Conservation (phyloP, 2,329 filamentous ascomycete species). For the Alternaria sp. region DNA sequence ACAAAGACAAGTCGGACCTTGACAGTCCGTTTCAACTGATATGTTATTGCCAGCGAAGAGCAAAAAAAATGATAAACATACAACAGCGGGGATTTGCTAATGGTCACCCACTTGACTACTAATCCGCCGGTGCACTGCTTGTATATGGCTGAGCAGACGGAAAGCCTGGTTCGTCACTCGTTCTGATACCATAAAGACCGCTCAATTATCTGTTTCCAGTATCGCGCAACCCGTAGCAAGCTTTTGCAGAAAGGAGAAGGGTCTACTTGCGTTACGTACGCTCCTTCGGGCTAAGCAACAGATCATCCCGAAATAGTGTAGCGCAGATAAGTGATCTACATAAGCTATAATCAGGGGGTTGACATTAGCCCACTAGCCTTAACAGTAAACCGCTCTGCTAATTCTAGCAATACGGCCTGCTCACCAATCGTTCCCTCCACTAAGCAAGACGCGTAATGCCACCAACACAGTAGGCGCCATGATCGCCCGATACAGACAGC, state of each 20-base stretch:
- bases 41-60: too few relatives aligned
- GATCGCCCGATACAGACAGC: constrained; percentile 11
- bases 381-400: constrained; percentile 9
- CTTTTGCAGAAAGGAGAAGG: constrained; percentile 15
- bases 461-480: constrained; percentile 10
- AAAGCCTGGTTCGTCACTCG: not conserved
- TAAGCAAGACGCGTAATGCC: constrained; percentile 13
- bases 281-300: constrained; percentile 11
- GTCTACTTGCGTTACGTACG: constrained; percentile 14
- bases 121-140: not conserved
- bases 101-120: too few relatives aligned
- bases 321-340: constrained; percentile 10
- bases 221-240: constrained; percentile 14
- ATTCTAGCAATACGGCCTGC: constrained; percentile 10
- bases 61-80: too few relatives aligned
- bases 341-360: constrained; percentile 15
- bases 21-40: too few relatives aligned
- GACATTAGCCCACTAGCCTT: constrained; percentile 12
- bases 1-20: not conserved
- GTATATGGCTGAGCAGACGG: not conserved
- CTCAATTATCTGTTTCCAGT: constrained; percentile 11
- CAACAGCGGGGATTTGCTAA: too few relatives aligned
- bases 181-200: not conserved
- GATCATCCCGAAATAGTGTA: constrained; percentile 15
- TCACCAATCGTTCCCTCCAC: constrained; percentile 11